Evolutionary conservation across 768 basidiomycete genomes (phyloP).

Genomic region (Lactarius pseudohatsudake): DNA sequence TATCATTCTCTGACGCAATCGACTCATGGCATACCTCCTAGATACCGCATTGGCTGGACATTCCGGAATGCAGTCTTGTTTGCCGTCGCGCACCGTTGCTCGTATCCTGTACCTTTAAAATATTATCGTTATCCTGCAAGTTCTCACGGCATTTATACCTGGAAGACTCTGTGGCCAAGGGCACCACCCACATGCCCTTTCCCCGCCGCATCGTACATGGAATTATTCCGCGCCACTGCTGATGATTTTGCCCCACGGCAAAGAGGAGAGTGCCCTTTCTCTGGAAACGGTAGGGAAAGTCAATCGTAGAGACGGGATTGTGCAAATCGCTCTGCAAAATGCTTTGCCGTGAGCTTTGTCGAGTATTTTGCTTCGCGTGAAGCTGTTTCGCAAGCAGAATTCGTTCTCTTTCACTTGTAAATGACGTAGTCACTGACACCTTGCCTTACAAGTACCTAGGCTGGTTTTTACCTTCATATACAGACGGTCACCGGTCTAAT

Average conservation of each 20-base stretch:
- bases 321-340: no score
- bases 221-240: slow-evolving; percentile 49
- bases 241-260: slow-evolving; percentile 97
- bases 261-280: slow-evolving; percentile 75
- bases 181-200: slow-evolving; percentile 50
- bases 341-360: no score
- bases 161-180: background rate
- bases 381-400: no score
- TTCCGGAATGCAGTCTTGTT: background rate
- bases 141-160: background rate
- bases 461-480: no score
- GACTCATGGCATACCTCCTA: background rate
- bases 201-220: slow-evolving; percentile 15
- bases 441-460: no score
- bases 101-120: background rate
- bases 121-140: background rate
- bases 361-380: no score
- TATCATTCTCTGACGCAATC: background rate
- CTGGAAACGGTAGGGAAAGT: slow-evolving; percentile 5
- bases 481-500: no score
- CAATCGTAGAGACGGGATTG: no score
- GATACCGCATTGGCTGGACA: background rate
- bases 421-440: no score
- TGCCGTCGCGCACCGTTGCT: background rate
- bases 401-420: no score